These are phyloP conservation scores for Tetragonia tetragonoides DNA, from an alignment of 148 eudicot species.

Conservation along the genomic window DNA sequence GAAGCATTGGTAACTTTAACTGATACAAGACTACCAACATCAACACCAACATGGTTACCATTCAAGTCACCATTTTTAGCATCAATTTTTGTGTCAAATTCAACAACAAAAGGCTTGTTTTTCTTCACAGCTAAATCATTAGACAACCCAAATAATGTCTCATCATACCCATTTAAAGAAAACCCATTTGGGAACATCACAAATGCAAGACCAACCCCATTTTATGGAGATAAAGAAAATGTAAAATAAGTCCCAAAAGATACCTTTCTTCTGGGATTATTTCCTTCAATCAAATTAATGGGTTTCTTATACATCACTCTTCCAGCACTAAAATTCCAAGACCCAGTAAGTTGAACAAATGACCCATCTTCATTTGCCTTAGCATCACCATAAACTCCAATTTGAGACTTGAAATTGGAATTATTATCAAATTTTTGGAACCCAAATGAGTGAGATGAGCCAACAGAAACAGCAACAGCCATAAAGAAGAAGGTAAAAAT, in stretches of 20 bases:
- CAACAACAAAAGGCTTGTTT: slow-evolving; percentile 47
- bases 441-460: slow-evolving; percentile 44
- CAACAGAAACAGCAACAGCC: slow-evolving; percentile 24
- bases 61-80: slow-evolving; percentile 49
- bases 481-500: slow-evolving; percentile 31
- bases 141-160: slow-evolving; percentile 51
- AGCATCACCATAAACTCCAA: slow-evolving; percentile 64
- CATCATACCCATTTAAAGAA: slow-evolving; percentile 42
- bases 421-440: slow-evolving; percentile 42
- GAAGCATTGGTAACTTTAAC: slow-evolving; percentile 53
- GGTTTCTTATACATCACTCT: slow-evolving; percentile 62
- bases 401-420: slow-evolving; percentile 46
- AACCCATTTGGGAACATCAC: slow-evolving; percentile 46
- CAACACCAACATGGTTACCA: slow-evolving; percentile 58
- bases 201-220: slow-evolving; percentile 68
- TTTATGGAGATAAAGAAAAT: slow-evolving; percentile 55
- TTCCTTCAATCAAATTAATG: slow-evolving; percentile 41
- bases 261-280: slow-evolving; percentile 32
- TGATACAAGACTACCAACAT: slow-evolving; percentile 47
- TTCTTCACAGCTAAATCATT: slow-evolving; percentile 28
- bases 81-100: slow-evolving; percentile 62
- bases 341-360: slow-evolving; percentile 49
- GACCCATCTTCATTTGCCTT: slow-evolving; percentile 39
- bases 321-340: slow-evolving; percentile 49
- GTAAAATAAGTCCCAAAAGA: slow-evolving; percentile 69